These are phyloP conservation scores for Plenodomus lindquistii DNA, from an alignment of 2,329 filamentous ascomycete genomes.

Conservation along the genomic window DNA sequence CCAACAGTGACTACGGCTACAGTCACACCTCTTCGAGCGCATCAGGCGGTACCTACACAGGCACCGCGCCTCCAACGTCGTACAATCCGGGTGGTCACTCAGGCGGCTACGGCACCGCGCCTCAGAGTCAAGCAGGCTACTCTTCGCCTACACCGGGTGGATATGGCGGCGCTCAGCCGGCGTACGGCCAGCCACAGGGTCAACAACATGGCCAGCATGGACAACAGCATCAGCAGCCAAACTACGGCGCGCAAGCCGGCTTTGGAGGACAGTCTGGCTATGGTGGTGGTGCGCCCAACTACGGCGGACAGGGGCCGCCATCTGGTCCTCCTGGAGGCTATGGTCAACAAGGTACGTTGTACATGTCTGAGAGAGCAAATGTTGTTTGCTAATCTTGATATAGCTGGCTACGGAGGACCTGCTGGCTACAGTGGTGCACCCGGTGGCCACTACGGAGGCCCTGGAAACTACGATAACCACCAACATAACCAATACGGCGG, in stretches of 20 bases:
- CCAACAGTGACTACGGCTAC: slow-evolving; percentile 57
- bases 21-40: slow-evolving; percentile 57
- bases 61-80: slow-evolving; percentile 64
- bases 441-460: slow-evolving; percentile 29
- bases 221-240: slow-evolving; percentile 4
- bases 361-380: not conserved
- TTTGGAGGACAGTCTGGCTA: slow-evolving; percentile 29
- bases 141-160: slow-evolving; percentile 23
- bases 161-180: slow-evolving; percentile 21
- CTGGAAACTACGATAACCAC: slow-evolving; percentile 36
- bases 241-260: slow-evolving; percentile 29
- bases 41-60: slow-evolving; percentile 60
- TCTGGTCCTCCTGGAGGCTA: slow-evolving; percentile 23
- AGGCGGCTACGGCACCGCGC: slow-evolving; percentile 22
- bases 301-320: slow-evolving; percentile 8
- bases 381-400: slow-evolving; percentile 2
- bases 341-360: slow-evolving; percentile 26
- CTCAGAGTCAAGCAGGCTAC: slow-evolving; percentile 25
- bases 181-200: slow-evolving; percentile 11
- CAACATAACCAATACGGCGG: slow-evolving; percentile 33
- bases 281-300: slow-evolving; percentile 8
- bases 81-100: slow-evolving; percentile 54
- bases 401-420: slow-evolving; percentile 39
- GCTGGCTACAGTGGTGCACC: slow-evolving; percentile 26
- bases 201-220: slow-evolving; percentile 7